phyloP scores from a whole-genome alignment of 257 asterid species.

The Jaltomata sinuosa region DNA sequence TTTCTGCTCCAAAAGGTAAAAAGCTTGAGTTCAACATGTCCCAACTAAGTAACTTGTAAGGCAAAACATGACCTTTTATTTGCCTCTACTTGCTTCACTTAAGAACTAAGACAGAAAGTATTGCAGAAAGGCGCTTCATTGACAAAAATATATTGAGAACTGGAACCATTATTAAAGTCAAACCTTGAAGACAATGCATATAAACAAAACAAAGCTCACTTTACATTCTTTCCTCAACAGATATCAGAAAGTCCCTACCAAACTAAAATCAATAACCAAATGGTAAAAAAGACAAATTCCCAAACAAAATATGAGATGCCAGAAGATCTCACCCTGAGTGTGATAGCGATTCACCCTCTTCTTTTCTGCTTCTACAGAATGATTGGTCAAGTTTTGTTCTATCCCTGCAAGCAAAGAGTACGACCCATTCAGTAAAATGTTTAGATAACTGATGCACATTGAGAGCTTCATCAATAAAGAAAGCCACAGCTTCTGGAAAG shows the following conservation, averaged over 20 bases:
- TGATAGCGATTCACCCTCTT: constrained; percentile 18
- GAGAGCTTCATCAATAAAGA: neutral
- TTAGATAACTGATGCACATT: neutral
- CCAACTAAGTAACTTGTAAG: neutral
- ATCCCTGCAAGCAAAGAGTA: constrained; percentile 29
- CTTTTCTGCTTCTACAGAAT: constrained; percentile 18
- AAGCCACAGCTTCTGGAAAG: neutral
- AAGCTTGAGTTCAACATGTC: neutral
- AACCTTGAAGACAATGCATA: neutral
- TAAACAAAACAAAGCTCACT: neutral
- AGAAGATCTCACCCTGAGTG: constrained; percentile 31
- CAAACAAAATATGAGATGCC: neutral
- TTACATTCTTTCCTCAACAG: neutral
- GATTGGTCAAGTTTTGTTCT: constrained; percentile 18
- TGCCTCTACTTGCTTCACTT: neutral
- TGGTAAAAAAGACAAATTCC: neutral
- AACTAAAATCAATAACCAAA: neutral
- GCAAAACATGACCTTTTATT: neutral
- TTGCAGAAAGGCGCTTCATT: neutral
- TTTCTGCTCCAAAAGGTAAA: constrained; percentile 25
- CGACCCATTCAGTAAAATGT: neutral
- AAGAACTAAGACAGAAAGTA: neutral
- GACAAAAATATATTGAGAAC: neutral
- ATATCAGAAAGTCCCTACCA: neutral
- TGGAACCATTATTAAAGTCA: neutral